phyloP scores from a whole-genome alignment of 225 moss, liverwort and hornwort genomes.

The Anthoceros angustus region DNA sequence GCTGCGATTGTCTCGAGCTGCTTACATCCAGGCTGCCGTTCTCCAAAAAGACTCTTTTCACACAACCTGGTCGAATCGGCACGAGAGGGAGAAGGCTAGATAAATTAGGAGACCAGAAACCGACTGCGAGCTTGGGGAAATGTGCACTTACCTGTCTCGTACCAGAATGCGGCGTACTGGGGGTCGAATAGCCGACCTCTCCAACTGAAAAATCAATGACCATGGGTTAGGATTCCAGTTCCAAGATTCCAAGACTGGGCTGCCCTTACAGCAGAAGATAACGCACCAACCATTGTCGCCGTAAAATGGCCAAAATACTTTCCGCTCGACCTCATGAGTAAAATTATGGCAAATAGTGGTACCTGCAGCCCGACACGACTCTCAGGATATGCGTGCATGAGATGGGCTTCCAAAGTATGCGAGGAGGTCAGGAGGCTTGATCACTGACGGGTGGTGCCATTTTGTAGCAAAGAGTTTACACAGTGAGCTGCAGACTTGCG shows the following conservation, averaged over 20 bases:
- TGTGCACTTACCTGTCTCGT: conserved; percentile 16
- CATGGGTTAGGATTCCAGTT: background rate
- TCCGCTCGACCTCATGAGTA: conserved; percentile 53
- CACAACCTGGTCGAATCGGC: conserved; percentile 7
- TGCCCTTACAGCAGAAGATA: background rate
- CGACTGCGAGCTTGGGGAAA: background rate
- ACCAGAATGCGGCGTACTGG: conserved; percentile 28
- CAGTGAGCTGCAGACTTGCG: conserved; percentile 53
- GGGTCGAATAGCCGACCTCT: too few species aligned
- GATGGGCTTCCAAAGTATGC: background rate
- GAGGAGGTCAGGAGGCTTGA: background rate
- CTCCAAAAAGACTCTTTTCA: conserved; percentile 31
- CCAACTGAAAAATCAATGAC: background rate
- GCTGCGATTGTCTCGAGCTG: too few species aligned
- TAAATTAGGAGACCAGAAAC: too few species aligned
- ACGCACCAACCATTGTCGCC: conserved; percentile 40
- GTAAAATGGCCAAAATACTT: conserved; percentile 78
- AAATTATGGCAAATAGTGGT: conserved; percentile 81
- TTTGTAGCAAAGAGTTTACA: conserved; percentile 16
- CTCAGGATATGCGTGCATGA: background rate
- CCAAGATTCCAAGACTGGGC: background rate
- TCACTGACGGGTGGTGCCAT: background rate
- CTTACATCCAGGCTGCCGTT: conserved; percentile 28
- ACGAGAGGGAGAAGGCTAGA: too few species aligned
- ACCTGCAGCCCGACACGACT: conserved; percentile 19